These are phyloP conservation scores for Apophysomyces ossiformis DNA, from an alignment of 371 early-diverging fungal genomes.

Conservation along the genomic window DNA sequence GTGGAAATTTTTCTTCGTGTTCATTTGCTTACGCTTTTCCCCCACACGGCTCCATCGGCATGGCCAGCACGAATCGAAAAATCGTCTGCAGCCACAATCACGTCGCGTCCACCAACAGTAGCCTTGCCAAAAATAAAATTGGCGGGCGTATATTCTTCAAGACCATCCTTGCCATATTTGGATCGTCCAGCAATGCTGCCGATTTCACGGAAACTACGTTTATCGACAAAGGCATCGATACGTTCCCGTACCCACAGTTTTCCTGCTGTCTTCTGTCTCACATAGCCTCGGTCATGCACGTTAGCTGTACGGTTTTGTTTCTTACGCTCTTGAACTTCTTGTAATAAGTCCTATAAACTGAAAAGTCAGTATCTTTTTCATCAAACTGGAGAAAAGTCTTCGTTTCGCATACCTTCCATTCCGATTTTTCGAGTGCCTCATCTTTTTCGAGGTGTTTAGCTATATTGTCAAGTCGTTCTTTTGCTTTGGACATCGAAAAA, in stretches of 20 bases:
- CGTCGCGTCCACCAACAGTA: conserved; percentile 28
- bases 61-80: conserved; percentile 53
- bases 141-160: conserved; percentile 36
- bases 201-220: conserved; percentile 36
- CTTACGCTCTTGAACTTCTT: conserved; percentile 36
- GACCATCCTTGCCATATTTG: conserved; percentile 39
- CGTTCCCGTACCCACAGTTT: conserved; percentile 53
- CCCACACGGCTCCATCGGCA: conserved; percentile 53
- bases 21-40: conserved; percentile 36
- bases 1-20: no score
- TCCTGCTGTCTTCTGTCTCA: conserved; percentile 47
- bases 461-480: conserved; percentile 31
- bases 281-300: conserved; percentile 38
- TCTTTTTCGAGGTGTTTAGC: conserved; percentile 33
- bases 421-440: conserved; percentile 49
- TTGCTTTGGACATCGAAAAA: conserved; percentile 11
- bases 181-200: conserved; percentile 46
- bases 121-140: conserved; percentile 52
- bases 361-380: not conserved
- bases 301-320: conserved; percentile 35
- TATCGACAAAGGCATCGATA: conserved; percentile 42
- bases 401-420: conserved; percentile 44
- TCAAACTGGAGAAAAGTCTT: no score
- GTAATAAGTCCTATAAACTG: conserved; percentile 32
- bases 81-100: conserved; percentile 51